phyloP scores from a whole-genome alignment of 176 grass and related monocot species.

The Saccharum spontaneum region DNA sequence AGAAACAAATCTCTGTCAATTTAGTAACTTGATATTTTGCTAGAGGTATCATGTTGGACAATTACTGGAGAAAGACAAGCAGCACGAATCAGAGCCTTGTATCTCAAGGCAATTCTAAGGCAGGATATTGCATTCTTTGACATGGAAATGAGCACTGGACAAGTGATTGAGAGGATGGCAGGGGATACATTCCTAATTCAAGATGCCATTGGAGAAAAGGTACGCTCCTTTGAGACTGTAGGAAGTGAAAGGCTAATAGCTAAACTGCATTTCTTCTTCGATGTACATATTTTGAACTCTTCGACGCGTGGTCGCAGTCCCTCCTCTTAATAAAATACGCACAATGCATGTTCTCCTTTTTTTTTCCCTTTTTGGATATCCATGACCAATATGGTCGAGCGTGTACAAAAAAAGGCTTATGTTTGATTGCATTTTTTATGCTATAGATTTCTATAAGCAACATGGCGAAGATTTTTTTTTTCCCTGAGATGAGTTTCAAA shows the following conservation, averaged over 20 bases:
- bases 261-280: not conserved
- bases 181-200: conserved; percentile 52
- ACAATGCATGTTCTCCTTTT: not conserved
- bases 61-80: conserved; percentile 54
- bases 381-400: not conserved
- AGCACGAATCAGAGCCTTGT: conserved; percentile 38
- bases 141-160: conserved; percentile 47
- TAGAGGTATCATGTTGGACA: conserved; percentile 56
- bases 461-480: not conserved
- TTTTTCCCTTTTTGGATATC: not conserved
- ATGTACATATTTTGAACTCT: not conserved
- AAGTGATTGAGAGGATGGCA: conserved; percentile 49
- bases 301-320: not conserved
- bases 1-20: not conserved
- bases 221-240: not conserved
- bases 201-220: conserved; percentile 59
- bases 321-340: not conserved
- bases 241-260: not conserved
- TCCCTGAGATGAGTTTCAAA: not conserved
- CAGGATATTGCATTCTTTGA: conserved; percentile 51
- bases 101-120: conserved; percentile 41
- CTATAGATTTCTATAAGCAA: not conserved
- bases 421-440: not conserved
- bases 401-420: not conserved
- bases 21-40: conserved; percentile 24